phyloP scores from a whole-genome alignment of 1,284 basidiomycete species.

The Cystobasidium slooffiae region DNA sequence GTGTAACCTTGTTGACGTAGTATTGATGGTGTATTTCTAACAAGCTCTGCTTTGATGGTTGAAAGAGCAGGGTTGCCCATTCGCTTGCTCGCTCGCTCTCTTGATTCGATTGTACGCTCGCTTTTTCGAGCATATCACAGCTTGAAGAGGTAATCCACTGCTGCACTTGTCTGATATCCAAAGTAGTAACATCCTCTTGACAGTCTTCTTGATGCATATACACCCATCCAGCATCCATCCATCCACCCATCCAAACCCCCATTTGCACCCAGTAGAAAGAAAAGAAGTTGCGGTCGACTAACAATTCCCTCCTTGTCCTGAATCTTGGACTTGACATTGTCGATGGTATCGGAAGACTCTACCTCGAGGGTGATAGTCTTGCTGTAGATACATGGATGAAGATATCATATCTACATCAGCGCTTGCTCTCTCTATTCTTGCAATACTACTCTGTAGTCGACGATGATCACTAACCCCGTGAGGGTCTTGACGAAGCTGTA shows the following conservation, averaged over 20 bases:
- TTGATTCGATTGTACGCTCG: too few relatives aligned
- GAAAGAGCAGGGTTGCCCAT: too few relatives aligned
- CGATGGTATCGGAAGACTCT: constrained; percentile 66
- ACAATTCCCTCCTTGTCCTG: constrained; percentile 62
- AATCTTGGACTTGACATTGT: constrained; percentile 63
- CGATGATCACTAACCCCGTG: constrained; percentile 64
- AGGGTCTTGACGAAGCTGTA: constrained; percentile 63
- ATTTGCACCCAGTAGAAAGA: background rate
- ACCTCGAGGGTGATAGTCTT: constrained; percentile 64
- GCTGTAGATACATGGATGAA: background rate
- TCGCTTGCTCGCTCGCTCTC: too few relatives aligned
- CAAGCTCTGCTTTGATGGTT: too few relatives aligned
- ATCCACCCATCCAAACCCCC: background rate
- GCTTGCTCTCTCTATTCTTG: background rate
- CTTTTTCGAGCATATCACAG: too few relatives aligned
- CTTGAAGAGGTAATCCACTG: too few relatives aligned
- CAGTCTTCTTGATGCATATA: background rate
- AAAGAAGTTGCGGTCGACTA: background rate
- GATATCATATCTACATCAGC: background rate
- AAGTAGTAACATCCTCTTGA: too few relatives aligned
- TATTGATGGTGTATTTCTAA: background rate
- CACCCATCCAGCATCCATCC: background rate
- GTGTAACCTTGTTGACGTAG: background rate
- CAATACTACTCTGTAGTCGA: constrained; percentile 54
- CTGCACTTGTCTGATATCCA: too few relatives aligned